phyloP scores from a whole-genome alignment of 1,284 basidiomycete species.

The Amylostereum chailletii region DNA sequence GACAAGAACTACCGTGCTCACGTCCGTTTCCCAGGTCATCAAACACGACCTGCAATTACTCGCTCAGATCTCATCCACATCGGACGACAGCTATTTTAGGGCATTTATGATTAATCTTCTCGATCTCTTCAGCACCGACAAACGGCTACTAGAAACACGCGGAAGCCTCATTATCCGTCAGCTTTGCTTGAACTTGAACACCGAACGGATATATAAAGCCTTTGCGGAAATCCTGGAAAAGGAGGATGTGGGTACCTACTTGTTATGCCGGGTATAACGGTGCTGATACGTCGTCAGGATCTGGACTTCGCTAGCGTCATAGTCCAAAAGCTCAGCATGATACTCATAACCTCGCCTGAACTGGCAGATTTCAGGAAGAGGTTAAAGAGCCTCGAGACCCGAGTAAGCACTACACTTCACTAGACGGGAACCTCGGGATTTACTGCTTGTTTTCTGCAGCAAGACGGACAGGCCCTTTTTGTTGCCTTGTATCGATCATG shows the following conservation, averaged over 20 bases:
- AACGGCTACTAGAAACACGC: constrained; percentile 82
- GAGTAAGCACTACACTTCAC: constrained; percentile 38
- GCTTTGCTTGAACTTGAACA: constrained; percentile 89
- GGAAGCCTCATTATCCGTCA: constrained; percentile 96
- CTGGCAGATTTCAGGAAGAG: constrained; percentile 89
- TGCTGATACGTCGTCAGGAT: constrained; percentile 43
- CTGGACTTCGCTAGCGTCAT: constrained; percentile 96
- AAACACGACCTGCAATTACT: constrained; percentile 93
- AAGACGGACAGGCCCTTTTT: constrained; percentile 93
- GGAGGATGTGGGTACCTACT: constrained; percentile 66
- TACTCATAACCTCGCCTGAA: constrained; percentile 95
- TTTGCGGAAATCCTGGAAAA: constrained; percentile 97
- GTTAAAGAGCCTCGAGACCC: constrained; percentile 89
- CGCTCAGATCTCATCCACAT: constrained; percentile 92
- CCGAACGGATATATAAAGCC: constrained; percentile 91
- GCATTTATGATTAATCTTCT: constrained; percentile 94
- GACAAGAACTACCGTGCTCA: not conserved
- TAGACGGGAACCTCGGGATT: no score
- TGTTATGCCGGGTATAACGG: not conserved
- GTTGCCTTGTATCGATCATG: constrained; percentile 92
- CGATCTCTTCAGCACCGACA: constrained; percentile 92
- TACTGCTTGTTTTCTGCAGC: constrained; percentile 27
- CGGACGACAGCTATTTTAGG: constrained; percentile 93
- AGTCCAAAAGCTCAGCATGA: constrained; percentile 95
- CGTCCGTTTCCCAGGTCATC: constrained; percentile 57